Conservation (phyloP, 441 rosid species). For the Macaranga tanarius region DNA sequence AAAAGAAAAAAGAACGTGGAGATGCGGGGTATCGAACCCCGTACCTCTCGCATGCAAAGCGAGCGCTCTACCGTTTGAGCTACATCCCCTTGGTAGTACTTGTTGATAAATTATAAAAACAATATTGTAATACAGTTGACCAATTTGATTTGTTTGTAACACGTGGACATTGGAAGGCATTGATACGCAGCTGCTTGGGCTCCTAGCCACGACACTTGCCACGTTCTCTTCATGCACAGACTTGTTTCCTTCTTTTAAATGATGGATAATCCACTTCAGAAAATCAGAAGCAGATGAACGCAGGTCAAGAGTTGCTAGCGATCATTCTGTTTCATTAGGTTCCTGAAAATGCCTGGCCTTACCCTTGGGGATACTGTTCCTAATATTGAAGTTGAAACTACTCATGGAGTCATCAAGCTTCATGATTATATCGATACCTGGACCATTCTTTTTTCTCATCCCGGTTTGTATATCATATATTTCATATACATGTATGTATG, state of each 20-base stretch:
- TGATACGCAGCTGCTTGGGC: background rate
- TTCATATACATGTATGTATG: too few relatives aligned
- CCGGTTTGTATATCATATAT: constrained; percentile 27
- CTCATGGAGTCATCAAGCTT: constrained; percentile 62
- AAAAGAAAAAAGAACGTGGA: constrained; percentile 45
- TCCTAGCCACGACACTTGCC: constrained; percentile 29
- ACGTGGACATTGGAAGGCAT: constrained; percentile 22
- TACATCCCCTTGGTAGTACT: constrained; percentile 57
- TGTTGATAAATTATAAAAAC: too few relatives aligned
- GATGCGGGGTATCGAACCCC: constrained; percentile 92
- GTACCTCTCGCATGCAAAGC: constrained; percentile 99
- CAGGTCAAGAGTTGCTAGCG: too few relatives aligned
- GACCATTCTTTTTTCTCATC: constrained; percentile 86
- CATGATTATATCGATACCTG: constrained; percentile 61
- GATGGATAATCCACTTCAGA: background rate
- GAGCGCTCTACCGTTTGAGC: constrained; percentile 99
- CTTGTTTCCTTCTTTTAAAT: background rate
- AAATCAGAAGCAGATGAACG: too few relatives aligned
- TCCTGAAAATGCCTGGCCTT: constrained; percentile 63
- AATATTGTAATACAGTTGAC: too few relatives aligned
- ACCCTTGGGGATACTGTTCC: constrained; percentile 64
- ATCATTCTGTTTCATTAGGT: too few relatives aligned
- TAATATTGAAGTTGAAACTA: constrained; percentile 49
- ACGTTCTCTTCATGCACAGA: constrained; percentile 48
- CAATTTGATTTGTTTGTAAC: background rate